These are phyloP conservation scores for Kluyveromyces wickerhamii DNA, from an alignment of 805 yeast species.

Conservation along the genomic window DNA sequence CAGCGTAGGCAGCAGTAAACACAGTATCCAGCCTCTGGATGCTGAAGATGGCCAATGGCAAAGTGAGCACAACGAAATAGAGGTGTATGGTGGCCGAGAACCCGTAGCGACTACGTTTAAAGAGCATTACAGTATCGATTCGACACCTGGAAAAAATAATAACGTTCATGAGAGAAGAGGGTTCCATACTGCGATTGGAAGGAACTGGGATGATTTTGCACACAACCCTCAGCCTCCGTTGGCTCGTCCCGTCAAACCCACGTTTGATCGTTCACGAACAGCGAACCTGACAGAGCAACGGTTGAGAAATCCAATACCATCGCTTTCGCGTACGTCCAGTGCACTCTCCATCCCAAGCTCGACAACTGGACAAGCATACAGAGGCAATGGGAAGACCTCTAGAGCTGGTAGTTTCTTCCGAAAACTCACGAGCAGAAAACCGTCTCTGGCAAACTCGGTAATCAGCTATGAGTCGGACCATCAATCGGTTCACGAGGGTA, in stretches of 20 bases:
- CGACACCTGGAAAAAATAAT: background rate
- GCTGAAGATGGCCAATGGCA: background rate
- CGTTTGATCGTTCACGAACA: conserved; percentile 4
- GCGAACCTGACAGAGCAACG: conserved; percentile 1
- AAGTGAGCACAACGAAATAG: background rate
- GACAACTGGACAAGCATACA: background rate
- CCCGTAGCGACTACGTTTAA: conserved; percentile 1
- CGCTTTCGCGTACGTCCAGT: conserved; percentile 2
- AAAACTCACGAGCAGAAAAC: conserved; percentile 3
- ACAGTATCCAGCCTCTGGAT: no score
- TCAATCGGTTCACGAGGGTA: background rate
- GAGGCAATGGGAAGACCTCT: background rate
- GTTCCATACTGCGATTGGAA: conserved; percentile 4
- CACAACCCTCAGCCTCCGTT: conserved; percentile 5
- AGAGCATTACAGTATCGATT: conserved; percentile 1
- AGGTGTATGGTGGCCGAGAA: background rate
- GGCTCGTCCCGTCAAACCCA: conserved; percentile 3
- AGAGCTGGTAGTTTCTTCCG: conserved; percentile 2
- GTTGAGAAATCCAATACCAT: background rate
- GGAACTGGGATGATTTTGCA: background rate
- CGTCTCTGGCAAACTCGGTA: conserved; percentile 3
- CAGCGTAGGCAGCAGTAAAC: no score
- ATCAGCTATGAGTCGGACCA: background rate
- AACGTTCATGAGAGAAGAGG: background rate
- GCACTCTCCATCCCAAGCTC: background rate